These are phyloP conservation scores for Cantharellus cinnabarinus DNA, from an alignment of 768 basidiomycete species.

Conservation along the genomic window DNA sequence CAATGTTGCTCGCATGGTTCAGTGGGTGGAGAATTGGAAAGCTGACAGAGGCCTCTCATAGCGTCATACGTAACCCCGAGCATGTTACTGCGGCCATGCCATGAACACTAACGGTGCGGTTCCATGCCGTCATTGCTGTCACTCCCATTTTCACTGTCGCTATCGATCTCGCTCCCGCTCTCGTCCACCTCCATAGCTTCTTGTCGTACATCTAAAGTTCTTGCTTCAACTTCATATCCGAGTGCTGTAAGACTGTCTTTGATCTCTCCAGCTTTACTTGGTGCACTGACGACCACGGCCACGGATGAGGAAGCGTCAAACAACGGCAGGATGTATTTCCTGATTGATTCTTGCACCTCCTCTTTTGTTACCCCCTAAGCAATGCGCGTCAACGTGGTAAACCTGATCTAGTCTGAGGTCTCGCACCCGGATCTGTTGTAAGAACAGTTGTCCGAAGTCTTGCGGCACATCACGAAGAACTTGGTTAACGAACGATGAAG, in stretches of 20 bases:
- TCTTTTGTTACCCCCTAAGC: slow-evolving; percentile 47
- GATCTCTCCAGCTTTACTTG: slow-evolving; percentile 58
- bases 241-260: slow-evolving; percentile 34
- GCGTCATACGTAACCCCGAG: too few species aligned
- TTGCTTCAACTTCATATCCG: slow-evolving; percentile 68
- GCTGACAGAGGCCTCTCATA: not conserved
- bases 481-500: slow-evolving; percentile 74
- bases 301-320: slow-evolving; percentile 61
- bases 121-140: too few species aligned
- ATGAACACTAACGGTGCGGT: too few species aligned
- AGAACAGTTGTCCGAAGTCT: slow-evolving; percentile 51
- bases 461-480: slow-evolving; percentile 69
- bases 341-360: slow-evolving; percentile 48
- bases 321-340: slow-evolving; percentile 62
- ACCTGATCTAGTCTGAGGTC: not conserved
- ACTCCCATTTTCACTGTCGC: not conserved
- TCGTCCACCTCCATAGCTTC: slow-evolving; percentile 11
- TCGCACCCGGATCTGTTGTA: slow-evolving; percentile 40
- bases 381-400: not conserved
- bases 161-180: slow-evolving; percentile 3
- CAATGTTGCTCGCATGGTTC: slow-evolving; percentile 71
- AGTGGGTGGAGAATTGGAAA: slow-evolving; percentile 68
- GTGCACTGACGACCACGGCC: slow-evolving; percentile 64
- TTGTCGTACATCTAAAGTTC: slow-evolving; percentile 34
- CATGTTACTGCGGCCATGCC: too few species aligned